Evolutionary conservation across 345 rosid species (phyloP), one percentile per base, ranked within the genome.

Genomic region (Hibiscus syriacus): DNA sequence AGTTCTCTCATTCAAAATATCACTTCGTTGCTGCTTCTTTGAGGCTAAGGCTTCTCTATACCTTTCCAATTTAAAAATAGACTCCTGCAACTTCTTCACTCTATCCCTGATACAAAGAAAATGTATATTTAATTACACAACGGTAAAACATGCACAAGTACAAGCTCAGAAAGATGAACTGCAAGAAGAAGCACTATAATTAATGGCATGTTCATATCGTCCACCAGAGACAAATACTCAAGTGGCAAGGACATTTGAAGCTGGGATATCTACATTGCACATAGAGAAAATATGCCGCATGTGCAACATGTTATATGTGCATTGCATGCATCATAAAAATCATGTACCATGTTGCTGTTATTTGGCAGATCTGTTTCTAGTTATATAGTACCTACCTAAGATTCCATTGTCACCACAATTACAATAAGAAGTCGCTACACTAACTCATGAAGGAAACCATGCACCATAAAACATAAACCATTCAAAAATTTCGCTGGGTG

Each of bases 21-120:
- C 96, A 72, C 45, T 84, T 53, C 91, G 75, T 53, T 89, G 90
- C 13, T 90, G 84, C 86, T 89, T 93, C 85, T 83, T 93, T 45
- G 88, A 85, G 79, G 65, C 76, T 65, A 89, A 70, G 17, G 82
- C 81, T 76, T 89, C 96, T 56, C 62, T 67, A 73, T 82, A 87
- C 82, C 79, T 86, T 2, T 90, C 95, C 83, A 94, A 66, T 78
- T 86, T 94, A 67, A 27, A 58, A 67, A 94, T 76, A 41, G 88
- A 82, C 30, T 89, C 91, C 38, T 80, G 72, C 17, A 90, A 76
- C 82, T 77, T 78, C 76, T 83, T 90, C 25, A 64, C 87, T 70
- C 92, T 80, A 77, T 87, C 90, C 87, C 99, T 94, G 84, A 78
- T 68, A 76, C 25, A 62, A 71, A 75, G 10, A 66, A 66, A 60